Conservation (phyloP, 768 basidiomycete genomes). For the Clitopilus passeckerianus region DNA sequence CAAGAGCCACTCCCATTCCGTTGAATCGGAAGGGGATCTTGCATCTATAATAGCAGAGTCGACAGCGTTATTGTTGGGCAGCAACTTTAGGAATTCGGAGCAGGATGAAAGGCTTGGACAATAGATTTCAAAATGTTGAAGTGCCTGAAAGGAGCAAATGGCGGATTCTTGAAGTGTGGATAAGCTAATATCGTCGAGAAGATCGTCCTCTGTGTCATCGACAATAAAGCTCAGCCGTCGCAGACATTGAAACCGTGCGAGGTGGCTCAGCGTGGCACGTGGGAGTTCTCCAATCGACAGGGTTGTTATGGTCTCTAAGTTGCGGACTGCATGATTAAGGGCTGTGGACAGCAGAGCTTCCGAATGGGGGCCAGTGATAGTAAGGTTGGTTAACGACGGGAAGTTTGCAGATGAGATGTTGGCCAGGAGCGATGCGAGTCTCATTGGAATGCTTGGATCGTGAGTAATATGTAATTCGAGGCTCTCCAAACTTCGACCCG, state of each 20-base stretch:
- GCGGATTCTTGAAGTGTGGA: too few species aligned
- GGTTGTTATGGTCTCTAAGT: neutral
- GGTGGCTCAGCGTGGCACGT: neutral
- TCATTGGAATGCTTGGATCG: neutral
- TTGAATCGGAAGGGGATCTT: too few species aligned
- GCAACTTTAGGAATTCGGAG: too few species aligned
- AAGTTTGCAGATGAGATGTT: neutral
- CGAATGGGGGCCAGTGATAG: neutral
- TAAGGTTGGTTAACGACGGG: neutral
- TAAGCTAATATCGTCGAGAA: too few species aligned
- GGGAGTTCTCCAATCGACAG: neutral
- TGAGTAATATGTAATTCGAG: neutral
- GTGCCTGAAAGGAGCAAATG: too few species aligned
- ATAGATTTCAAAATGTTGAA: too few species aligned
- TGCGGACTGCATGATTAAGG: neutral
- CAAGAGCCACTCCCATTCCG: too few species aligned
- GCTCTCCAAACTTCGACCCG: neutral
- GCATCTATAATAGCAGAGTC: too few species aligned
- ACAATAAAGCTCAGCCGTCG: neutral
- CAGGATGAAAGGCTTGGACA: too few species aligned
- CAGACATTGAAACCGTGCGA: neutral
- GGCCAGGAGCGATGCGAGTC: neutral
- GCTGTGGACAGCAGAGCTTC: neutral
- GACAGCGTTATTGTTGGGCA: too few species aligned
- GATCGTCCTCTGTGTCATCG: neutral